phyloP scores from a whole-genome alignment of 2,329 filamentous ascomycete genomes.

The Ophiocordyceps robertsii region DNA sequence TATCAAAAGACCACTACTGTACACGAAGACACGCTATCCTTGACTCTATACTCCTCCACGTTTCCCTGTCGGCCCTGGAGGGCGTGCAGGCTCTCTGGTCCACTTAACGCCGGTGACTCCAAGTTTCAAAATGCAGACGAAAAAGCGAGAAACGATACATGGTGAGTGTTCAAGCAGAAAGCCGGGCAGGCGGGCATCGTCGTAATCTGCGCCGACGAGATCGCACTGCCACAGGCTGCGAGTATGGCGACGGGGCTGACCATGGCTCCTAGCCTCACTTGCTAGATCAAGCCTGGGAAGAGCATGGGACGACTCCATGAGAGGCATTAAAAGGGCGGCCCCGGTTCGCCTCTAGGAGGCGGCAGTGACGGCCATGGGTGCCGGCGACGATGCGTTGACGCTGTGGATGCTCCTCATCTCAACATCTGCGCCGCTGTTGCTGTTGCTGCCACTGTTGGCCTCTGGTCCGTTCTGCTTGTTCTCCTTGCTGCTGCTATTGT shows the following conservation, averaged over 20 bases:
- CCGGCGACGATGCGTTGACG: constrained; percentile 37
- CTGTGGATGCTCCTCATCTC: constrained; percentile 41
- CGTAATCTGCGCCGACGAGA: no score
- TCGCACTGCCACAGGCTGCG: no score
- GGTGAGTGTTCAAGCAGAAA: no score
- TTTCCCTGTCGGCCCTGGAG: constrained; percentile 2
- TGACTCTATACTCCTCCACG: constrained; percentile 6
- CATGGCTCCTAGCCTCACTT: no score
- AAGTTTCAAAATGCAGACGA: constrained; percentile 8
- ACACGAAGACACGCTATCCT: constrained; percentile 2
- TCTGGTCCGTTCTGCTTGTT: constrained; percentile 46
- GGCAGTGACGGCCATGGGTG: constrained; percentile 31
- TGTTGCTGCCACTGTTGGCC: constrained; percentile 32
- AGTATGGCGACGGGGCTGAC: no score
- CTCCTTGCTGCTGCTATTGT: constrained; percentile 46
- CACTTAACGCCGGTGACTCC: constrained; percentile 15
- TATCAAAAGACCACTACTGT: not conserved
- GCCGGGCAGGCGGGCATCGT: no score
- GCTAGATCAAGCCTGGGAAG: no score
- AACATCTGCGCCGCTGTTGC: constrained; percentile 29
- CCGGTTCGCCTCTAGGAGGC: constrained; percentile 15
- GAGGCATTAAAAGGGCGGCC: no score
- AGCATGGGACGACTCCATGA: no score
- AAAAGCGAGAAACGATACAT: not conserved
- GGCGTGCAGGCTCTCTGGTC: constrained; percentile 3